Evolutionary conservation across 768 basidiomycete genomes (phyloP).

Genomic region (Coprinopsis marcescibilis): DNA sequence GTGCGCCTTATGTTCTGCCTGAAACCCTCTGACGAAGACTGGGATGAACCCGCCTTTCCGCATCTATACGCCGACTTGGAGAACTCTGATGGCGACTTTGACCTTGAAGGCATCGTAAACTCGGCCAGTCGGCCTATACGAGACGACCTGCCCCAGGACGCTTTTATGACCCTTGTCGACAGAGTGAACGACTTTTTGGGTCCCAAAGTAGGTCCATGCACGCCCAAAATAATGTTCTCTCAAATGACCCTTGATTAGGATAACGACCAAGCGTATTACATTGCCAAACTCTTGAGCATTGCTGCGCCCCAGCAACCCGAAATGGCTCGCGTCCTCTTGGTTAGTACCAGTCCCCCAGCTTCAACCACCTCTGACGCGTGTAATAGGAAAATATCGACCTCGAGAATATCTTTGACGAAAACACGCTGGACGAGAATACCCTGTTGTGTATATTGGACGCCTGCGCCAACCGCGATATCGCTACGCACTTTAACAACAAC

Average conservation of each 20-base stretch:
- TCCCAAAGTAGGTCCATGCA: slow-evolving; percentile 43
- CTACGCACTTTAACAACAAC: slow-evolving; percentile 39
- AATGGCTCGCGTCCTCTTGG: slow-evolving; percentile 42
- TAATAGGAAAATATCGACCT: slow-evolving; percentile 55
- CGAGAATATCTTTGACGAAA: slow-evolving; percentile 45
- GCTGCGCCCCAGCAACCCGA: slow-evolving; percentile 63
- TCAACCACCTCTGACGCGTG: not conserved
- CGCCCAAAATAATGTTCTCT: not conserved
- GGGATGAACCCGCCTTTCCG: slow-evolving; percentile 71
- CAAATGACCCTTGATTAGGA: slow-evolving; percentile 30
- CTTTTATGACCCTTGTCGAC: slow-evolving; percentile 48
- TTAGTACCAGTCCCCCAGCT: slow-evolving; percentile 19
- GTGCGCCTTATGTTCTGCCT: slow-evolving; percentile 74
- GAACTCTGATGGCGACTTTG: slow-evolving; percentile 42
- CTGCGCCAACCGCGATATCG: slow-evolving; percentile 57
- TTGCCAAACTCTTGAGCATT: slow-evolving; percentile 59
- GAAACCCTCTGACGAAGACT: slow-evolving; percentile 74
- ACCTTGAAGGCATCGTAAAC: slow-evolving; percentile 52
- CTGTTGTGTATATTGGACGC: slow-evolving; percentile 58
- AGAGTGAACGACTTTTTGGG: slow-evolving; percentile 50
- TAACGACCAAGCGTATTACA: slow-evolving; percentile 48
- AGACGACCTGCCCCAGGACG: slow-evolving; percentile 47
- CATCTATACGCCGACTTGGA: slow-evolving; percentile 60
- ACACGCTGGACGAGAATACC: slow-evolving; percentile 49
- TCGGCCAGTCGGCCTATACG: slow-evolving; percentile 52